Conservation (phyloP, 345 rosid genomes). For the Boechera retrofracta region DNA sequence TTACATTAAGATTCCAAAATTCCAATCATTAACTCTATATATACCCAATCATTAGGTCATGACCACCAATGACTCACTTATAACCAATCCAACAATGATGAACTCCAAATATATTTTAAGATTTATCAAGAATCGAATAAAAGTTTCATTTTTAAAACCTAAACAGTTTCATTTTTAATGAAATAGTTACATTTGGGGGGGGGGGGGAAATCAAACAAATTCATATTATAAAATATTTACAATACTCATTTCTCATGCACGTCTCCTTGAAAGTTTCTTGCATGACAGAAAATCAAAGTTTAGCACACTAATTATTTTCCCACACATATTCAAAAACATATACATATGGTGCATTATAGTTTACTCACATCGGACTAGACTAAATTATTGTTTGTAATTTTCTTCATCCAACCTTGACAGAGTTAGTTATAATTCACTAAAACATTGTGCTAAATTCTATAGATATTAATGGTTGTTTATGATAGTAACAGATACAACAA, state of each 20-base stretch:
- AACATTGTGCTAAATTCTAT: not conserved
- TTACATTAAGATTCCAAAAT: not conserved
- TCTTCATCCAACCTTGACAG: not conserved
- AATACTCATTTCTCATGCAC: not conserved
- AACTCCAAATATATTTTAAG: no score
- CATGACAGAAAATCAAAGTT: not conserved
- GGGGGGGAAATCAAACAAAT: no score
- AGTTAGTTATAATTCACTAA: no score
- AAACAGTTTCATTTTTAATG: no score
- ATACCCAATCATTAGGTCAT: not conserved
- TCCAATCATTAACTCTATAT: no score
- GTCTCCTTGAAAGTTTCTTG: not conserved
- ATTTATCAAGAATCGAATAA: no score
- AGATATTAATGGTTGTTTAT: no score
- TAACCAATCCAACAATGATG: not conserved
- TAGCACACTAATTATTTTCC: not conserved
- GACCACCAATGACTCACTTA: not conserved
- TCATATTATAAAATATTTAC: not conserved
- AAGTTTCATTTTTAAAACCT: no score
- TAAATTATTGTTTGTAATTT: no score
- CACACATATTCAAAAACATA: not conserved
- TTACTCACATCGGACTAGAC: not conserved
- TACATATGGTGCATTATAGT: not conserved
- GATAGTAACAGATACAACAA: no score
- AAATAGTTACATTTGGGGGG: no score